phyloP scores from a whole-genome alignment of 2,329 filamentous ascomycete species.

The Colletotrichum tanaceti region DNA sequence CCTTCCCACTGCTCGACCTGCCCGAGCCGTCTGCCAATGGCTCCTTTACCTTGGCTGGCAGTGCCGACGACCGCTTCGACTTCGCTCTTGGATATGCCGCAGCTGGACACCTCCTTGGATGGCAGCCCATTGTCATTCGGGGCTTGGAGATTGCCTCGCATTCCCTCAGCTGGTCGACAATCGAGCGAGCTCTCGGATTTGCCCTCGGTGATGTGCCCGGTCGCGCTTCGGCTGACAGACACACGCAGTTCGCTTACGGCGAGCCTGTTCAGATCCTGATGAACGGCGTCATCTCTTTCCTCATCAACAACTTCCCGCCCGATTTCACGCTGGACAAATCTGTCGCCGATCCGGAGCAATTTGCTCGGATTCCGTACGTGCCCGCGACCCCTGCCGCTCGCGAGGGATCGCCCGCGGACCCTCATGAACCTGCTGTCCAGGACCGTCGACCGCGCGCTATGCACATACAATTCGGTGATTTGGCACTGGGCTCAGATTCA shows the following conservation, averaged over 20 bases:
- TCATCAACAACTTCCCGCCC: constrained; percentile 68
- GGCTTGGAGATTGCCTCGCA: constrained; percentile 70
- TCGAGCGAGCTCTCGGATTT: constrained; percentile 72
- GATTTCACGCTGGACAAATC: constrained; percentile 69
- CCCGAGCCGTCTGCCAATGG: constrained; percentile 48
- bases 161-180: constrained; percentile 70
- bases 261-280: constrained; percentile 67
- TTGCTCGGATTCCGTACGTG: constrained; percentile 60
- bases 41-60: constrained; percentile 52
- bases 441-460: constrained; percentile 65
- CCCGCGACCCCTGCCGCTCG: constrained; percentile 50
- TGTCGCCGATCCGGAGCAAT: constrained; percentile 51
- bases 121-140: constrained; percentile 65
- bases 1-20: constrained; percentile 60
- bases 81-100: constrained; percentile 74
- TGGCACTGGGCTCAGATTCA: constrained; percentile 53
- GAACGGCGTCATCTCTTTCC: constrained; percentile 66
- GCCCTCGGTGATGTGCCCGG: constrained; percentile 55
- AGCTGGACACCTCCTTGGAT: constrained; percentile 68
- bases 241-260: constrained; percentile 62
- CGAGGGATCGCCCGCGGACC: constrained; percentile 51
- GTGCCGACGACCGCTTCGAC: constrained; percentile 58
- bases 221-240: constrained; percentile 46
- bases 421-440: constrained; percentile 52
- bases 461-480: constrained; percentile 78